Conservation (phyloP, 2,329 filamentous ascomycete species). For the Xylariaceae sp. region DNA sequence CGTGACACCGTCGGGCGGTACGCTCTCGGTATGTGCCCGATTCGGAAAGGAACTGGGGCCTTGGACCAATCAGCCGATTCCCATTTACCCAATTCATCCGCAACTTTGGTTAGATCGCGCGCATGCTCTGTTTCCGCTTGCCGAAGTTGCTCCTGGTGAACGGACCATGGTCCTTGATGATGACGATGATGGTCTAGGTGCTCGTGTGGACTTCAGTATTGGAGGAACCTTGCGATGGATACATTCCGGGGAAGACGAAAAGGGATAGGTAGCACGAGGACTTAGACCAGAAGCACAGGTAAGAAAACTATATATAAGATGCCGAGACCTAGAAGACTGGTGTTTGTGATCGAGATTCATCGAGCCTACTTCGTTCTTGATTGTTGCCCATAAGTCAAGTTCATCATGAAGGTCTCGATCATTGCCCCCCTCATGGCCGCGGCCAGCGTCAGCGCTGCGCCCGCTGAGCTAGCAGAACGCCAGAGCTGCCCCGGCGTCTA, state of each 20-base stretch:
- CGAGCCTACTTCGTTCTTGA: background rate
- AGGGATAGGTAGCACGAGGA: no score
- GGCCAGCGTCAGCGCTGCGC: conserved; percentile 11
- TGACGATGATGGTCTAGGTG: no score
- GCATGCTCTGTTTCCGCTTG: conserved; percentile 4
- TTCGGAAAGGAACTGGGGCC: conserved; percentile 3
- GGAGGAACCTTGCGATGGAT: no score
- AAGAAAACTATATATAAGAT: conserved; percentile 9
- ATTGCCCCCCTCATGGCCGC: conserved; percentile 11
- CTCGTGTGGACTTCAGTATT: no score
- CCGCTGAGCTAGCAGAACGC: conserved; percentile 11
- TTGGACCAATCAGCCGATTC: conserved; percentile 9
- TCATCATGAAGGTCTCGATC: conserved; percentile 13
- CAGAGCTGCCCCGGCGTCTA: conserved; percentile 18
- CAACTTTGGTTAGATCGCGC: conserved; percentile 10
- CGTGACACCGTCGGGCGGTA: background rate
- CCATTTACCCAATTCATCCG: conserved; percentile 19
- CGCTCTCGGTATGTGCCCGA: background rate
- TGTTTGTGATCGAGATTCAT: background rate
- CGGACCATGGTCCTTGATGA: background rate
- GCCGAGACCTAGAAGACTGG: background rate
- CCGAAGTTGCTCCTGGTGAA: background rate
- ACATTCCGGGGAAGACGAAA: no score
- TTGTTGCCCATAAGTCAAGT: background rate
- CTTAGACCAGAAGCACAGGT: no score